Base-by-base conservation (phyloP, 176 grass and related monocot genomes). In the Calamus simplicifolius region DNA sequence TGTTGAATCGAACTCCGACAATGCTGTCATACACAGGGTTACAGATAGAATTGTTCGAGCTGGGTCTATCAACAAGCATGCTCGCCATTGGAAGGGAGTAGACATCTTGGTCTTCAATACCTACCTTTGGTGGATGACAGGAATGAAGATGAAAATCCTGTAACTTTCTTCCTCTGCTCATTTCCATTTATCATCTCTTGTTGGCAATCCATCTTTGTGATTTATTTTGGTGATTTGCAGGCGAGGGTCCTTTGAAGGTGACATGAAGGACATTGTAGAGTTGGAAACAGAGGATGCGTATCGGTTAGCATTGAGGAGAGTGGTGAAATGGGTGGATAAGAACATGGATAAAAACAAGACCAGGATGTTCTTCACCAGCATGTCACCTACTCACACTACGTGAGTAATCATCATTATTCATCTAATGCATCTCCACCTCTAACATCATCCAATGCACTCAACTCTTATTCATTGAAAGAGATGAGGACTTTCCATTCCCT, bases 81-180 rank as follows among this genome's bases (percentile, higher is more conserved):
- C 93, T 23, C 78, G 61, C 53, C 75, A 88, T 56, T 98, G 93
- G 87, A 92, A 81, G 69, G 87, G 81, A 50, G 78, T 82, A 12
- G 79, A 98, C 58, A 73, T 98, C 63, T 74, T 98, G 55, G 87
- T 98, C 54, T 98, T 98, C 73, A 98, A 98, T 29, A 85, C 84
- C 43, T 98, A 98, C 69, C 87, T 92, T 30, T 98, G 87, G 93
- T 98, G 93, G 93, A 92, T 88, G 84, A 80, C 84, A 4, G 79
- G 87, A 17, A 51, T 31, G 58, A 91, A 78, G 56, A 92, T 92
- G 69, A 92, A 89, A 71, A 92, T 85, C 59, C 48, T 98, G 93
- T 92, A 88, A 82, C 63, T 72, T 8, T 57, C 51, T 57, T 62
- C 16, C 15, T 30, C 58, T 21, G 5, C 3, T 55, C 2, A 6